Evolutionary conservation across 352 stramenopile species (phyloP), one percentile per base, ranked within the genome.

Genomic region (Phytophthora cactorum): DNA sequence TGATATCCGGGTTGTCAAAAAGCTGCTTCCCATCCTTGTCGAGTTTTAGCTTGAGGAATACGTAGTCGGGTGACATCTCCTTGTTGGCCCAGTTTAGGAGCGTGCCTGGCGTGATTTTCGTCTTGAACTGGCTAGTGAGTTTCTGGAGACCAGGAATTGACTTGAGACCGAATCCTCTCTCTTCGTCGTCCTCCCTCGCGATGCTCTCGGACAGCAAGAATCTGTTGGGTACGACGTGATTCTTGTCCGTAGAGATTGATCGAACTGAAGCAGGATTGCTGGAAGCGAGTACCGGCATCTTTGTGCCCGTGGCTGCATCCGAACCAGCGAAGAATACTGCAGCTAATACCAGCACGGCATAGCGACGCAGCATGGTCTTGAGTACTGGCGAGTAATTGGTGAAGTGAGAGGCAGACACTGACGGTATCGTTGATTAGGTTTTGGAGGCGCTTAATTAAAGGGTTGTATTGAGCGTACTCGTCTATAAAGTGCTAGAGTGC

Each of bases 1-100:
- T 66, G 12, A 58, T 22, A 22, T 59, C 59, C 15, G 49, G 32
- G 17, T 58, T 52, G 10, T 59, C 59, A 14, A 66, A 59, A 3
- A 65, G 28, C 36, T 65, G 45, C 11, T 5, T 28, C 3, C 36
- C 47, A 0, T 2, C 34, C 58, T 65, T 65, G 58, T 65, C 15
- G 5, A 59, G 36, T 14, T 65, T 66, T 11, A 46, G 27, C 12
- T 34, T 43, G 11, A 25, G 15, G 14, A 66, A 52, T 11, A 52
- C 25, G n/a, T 47, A 44, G 11, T 59, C 47, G 2, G 49, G 12
- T n/a, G 49, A 46, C 17, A 46, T 46, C 27, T 41, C 12, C 5
- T 59, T 66, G 3, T 59, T 43, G 38, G 12, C 27, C 27, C 41
- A 66, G 2, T 31, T 46, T 7, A 38, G 5, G 3, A 66, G 47